Conservation (phyloP, 257 asterid species). For the Hygrophila difformis region DNA sequence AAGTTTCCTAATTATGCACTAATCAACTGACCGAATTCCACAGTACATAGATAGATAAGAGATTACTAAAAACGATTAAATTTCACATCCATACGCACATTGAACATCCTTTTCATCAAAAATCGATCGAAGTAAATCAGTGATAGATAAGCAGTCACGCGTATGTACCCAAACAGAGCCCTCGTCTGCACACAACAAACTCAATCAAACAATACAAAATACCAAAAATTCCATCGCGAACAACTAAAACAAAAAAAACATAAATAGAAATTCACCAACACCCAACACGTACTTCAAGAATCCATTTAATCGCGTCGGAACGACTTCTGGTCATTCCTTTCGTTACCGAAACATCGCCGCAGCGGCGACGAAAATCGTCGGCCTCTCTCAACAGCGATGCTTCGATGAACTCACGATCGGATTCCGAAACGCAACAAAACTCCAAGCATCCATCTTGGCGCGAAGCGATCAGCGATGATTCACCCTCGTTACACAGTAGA, state of each 20-base stretch:
- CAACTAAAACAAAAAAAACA: not conserved
- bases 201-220: not conserved
- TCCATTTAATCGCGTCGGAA: slow-evolving; percentile 35
- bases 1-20: not conserved
- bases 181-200: slow-evolving; percentile 24
- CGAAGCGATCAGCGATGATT: slow-evolving; percentile 10
- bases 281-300: slow-evolving; percentile 36
- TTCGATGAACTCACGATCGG: slow-evolving; percentile 25
- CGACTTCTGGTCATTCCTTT: slow-evolving; percentile 21
- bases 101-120: slow-evolving; percentile 19
- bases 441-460: slow-evolving; percentile 9
- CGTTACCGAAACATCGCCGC: slow-evolving; percentile 7
- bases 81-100: slow-evolving; percentile 25
- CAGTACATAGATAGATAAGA: too few species aligned
- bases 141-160: slow-evolving; percentile 36
- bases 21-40: not conserved
- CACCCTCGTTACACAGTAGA: slow-evolving; percentile 35
- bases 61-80: too few species aligned
- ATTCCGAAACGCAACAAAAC: slow-evolving; percentile 16
- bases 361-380: not conserved
- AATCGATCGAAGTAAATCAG: slow-evolving; percentile 34
- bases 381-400: slow-evolving; percentile 17
- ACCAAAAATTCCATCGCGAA: not conserved
- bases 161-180: slow-evolving; percentile 30
- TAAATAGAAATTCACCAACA: too few species aligned